These are phyloP conservation scores for Eutrema yunnanense DNA, from an alignment of 345 rosid genomes.

Conservation along the genomic window DNA sequence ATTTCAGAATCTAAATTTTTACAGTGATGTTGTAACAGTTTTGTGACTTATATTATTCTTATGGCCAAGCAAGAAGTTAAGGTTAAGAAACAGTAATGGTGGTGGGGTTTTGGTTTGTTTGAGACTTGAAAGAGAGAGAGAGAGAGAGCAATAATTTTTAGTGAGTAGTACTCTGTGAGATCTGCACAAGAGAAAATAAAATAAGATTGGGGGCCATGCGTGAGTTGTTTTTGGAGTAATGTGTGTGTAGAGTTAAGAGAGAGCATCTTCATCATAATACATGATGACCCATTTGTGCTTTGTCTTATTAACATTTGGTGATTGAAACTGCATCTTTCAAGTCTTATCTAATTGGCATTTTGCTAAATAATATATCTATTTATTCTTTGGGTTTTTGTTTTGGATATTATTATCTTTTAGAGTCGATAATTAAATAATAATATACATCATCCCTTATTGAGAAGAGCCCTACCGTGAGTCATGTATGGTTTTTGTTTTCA, in stretches of 20 bases:
- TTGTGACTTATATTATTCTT: neutral
- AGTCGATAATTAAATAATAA: neutral
- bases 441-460: neutral
- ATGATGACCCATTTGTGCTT: slow-evolving; percentile 15
- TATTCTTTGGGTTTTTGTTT: neutral
- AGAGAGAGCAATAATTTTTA: slow-evolving; percentile 2
- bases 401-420: neutral
- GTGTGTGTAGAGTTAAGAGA: slow-evolving; percentile 21
- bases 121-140: neutral
- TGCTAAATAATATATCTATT: neutral
- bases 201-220: slow-evolving; percentile 12
- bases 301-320: slow-evolving; percentile 30
- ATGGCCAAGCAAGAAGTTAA: slow-evolving; percentile 1
- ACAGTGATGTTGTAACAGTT: slow-evolving; percentile 11
- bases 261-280: slow-evolving; percentile 21
- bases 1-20: neutral
- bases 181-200: neutral
- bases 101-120: slow-evolving; percentile 20
- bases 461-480: neutral
- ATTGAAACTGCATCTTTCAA: slow-evolving; percentile 21
- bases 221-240: slow-evolving; percentile 26
- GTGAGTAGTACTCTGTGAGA: slow-evolving; percentile 13
- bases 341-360: slow-evolving; percentile 26
- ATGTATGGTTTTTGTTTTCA: neutral
- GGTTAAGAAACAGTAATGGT: slow-evolving; percentile 10